Evolutionary conservation across 2,329 filamentous ascomycete genomes (phyloP).

Genomic region (Myrmaecium sp.): DNA sequence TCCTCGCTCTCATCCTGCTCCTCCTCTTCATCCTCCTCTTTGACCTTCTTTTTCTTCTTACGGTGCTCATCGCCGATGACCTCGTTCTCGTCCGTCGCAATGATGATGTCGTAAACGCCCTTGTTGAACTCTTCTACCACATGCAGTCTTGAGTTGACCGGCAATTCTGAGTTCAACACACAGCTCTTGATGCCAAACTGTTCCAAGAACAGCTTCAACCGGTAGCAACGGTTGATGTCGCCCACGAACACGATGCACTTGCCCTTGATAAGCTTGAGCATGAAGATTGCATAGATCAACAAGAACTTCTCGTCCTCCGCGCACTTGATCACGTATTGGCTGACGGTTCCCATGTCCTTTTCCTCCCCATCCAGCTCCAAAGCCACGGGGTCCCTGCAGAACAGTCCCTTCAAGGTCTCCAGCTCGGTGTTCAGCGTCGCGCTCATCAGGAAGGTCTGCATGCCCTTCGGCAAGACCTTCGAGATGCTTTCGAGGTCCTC

Average conservation of each 20-base stretch:
- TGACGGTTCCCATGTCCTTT: slow-evolving; percentile 57
- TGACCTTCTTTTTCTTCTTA: slow-evolving; percentile 13
- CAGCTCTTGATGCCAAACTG: slow-evolving; percentile 92
- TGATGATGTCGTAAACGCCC: slow-evolving; percentile 93
- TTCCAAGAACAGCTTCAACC: slow-evolving; percentile 86
- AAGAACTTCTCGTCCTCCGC: slow-evolving; percentile 97
- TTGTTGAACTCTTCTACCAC: slow-evolving; percentile 96
- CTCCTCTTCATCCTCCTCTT: slow-evolving; percentile 4
- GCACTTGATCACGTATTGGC: slow-evolving; percentile 79
- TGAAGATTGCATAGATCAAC: slow-evolving; percentile 84
- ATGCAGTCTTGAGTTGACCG: slow-evolving; percentile 81
- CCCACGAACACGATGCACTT: slow-evolving; percentile 76
- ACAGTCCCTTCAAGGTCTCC: slow-evolving; percentile 66
- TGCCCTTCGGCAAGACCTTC: slow-evolving; percentile 60
- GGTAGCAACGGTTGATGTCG: slow-evolving; percentile 78
- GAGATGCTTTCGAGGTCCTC: slow-evolving; percentile 73
- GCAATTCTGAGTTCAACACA: slow-evolving; percentile 85
- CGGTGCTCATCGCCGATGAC: slow-evolving; percentile 50
- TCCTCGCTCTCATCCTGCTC: slow-evolving; percentile 9
- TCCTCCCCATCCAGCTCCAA: slow-evolving; percentile 74
- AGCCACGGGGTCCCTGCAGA: slow-evolving; percentile 64
- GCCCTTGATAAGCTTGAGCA: slow-evolving; percentile 81
- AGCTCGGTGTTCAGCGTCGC: slow-evolving; percentile 82
- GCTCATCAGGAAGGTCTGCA: slow-evolving; percentile 87
- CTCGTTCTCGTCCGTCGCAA: slow-evolving; percentile 85